Base-by-base conservation (phyloP, 2,329 filamentous ascomycete species). In the Xylariaceae sp. region DNA sequence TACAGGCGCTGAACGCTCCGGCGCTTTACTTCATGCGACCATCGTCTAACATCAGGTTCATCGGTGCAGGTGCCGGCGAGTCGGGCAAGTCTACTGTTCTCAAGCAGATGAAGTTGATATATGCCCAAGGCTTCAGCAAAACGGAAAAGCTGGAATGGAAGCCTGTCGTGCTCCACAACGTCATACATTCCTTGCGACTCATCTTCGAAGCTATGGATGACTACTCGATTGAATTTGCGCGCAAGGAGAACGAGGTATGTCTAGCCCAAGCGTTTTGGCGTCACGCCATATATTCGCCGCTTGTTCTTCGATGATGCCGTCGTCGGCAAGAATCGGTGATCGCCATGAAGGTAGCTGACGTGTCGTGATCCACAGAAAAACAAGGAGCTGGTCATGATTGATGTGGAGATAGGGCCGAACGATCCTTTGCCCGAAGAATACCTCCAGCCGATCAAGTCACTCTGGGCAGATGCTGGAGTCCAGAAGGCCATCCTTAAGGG, bases 61-160 rank as follows among this genome's bases (percentile, higher is more conserved):
- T 61, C 51, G 54, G 36, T 60, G 60, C 63, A 96, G 92, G 92
- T 71, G 92, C 92, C 65, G 92, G 92, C 68, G 92, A 97, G 74
- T 94, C 88, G 55, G 89, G 92, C 61, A 97, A 97, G 74, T 96
- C 92, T 8, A 97, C 92, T 1, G 92, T 97, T 55, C 83, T 97
- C 61, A 97, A 97, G 77, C 92, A 97, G 78, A 97, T 99, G 94
- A 92, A 92, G 71, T 85, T 99, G 72, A 96, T 99, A 65, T 94
- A 97, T 71, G 85, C 90, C 13, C 86, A 91, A 71, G 92, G 94
- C 47, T 97, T 97, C 75, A 89, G 85, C 67, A 88, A 89, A 66
- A 85, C 83, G 60, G 94, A 97, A 72, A 89, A 91, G 71, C 84
- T 95, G 61, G 90, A 96, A 77, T 95, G 90, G 81, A 91, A 94